Base-by-base conservation (phyloP, 2,329 filamentous ascomycete species). In the Geosmithia flava region DNA sequence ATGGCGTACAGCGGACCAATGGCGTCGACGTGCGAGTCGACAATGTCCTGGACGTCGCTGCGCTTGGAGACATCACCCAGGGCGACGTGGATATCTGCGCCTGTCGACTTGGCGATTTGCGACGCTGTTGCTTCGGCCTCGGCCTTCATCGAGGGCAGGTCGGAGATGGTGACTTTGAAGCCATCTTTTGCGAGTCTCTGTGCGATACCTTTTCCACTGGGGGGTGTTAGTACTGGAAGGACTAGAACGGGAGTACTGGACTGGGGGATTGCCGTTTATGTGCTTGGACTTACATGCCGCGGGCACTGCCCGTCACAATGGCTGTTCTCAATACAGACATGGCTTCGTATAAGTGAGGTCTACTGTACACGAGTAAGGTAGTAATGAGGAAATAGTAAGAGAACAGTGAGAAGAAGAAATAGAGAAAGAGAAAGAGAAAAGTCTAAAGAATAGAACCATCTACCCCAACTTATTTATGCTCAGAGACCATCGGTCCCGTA, bases 101-200 rank as follows among this genome's bases (percentile, higher is more conserved):
- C 78, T 10, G 75, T 62, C 13, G 30, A 30, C 3, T 58, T 51
- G 48, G 71, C 60, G 48, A 83, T 78, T 52, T 81, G 70, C 19
- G 69, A 62, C 10, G 71, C 74, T 1, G 72, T 67, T 20, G 73
- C 68, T 47, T 80, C 71, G 51, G 76, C 74, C 1, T 65, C 71
- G 3, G 68, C 53, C 10, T 20, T 20, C 40, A 42, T 40, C 19
- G 45, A 39, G n/a, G 45, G 30, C 13, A 47, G 19, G 29, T 47
- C 45, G 15, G 29, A 20, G 53, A 85, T 66, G 56, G 78, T 81
- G 46, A 86, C 67, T 53, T 79, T 70, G 62, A 84, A 85, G 48
- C 81, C 81, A 52, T 85, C 81, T 20, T 68, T 63, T 6, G 80
- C 80, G 16, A 85, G 69, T 2, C 81, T 76, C 7, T 81, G 63